A percentile compares a stretch with the other conserved stretches of the same genome.
phyloP scores from a whole-genome alignment of 2,329 filamentous ascomycete genomes.

The Neonectria ditissima region DNA sequence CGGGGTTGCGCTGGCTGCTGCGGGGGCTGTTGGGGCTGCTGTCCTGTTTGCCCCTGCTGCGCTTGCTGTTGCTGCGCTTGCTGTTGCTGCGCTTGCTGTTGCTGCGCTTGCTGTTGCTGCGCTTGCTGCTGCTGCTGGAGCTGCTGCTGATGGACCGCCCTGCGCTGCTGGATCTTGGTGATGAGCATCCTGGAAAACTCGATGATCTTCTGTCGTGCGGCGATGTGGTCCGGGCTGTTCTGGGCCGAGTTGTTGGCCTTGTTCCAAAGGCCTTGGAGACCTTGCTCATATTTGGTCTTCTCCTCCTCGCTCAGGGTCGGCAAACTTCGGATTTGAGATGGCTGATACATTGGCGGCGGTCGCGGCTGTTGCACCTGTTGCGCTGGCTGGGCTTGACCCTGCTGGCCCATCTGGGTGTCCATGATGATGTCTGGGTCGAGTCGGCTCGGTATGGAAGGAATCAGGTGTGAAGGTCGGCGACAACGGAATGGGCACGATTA shows the following conservation, averaged over 20 bases:
- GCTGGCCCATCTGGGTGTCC: conserved; percentile 44
- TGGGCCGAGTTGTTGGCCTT: conserved; percentile 61
- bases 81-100: conserved; percentile 47
- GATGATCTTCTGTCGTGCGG: conserved; percentile 67
- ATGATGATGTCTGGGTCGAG: conserved; percentile 26
- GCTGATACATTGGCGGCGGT: conserved; percentile 59
- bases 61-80: conserved; percentile 43
- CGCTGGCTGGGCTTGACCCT: conserved; percentile 41
- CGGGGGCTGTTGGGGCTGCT: conserved; percentile 38
- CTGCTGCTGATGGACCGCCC: conserved; percentile 51
- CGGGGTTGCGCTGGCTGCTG: conserved; percentile 41
- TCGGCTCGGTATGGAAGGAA: conserved; percentile 4
- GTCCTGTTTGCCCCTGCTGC: conserved; percentile 41
- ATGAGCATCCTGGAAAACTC: conserved; percentile 71
- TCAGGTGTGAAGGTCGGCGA: conserved; percentile 5
- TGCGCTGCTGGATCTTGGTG: conserved; percentile 60
- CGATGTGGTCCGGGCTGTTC: conserved; percentile 61
- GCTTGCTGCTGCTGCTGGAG: conserved; percentile 46
- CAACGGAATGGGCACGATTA: background rate
- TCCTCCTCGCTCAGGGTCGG: conserved; percentile 65
- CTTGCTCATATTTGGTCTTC: conserved; percentile 69
- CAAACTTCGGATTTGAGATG: conserved; percentile 64
- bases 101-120: conserved; percentile 46
- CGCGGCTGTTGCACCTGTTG: conserved; percentile 41
- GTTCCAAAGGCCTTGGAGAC: conserved; percentile 65